A percentile compares a stretch with the other conserved stretches of the same genome.
Evolutionary conservation across 2,329 filamentous ascomycete genomes (phyloP).

Genomic region (Thelonectria rubi): DNA sequence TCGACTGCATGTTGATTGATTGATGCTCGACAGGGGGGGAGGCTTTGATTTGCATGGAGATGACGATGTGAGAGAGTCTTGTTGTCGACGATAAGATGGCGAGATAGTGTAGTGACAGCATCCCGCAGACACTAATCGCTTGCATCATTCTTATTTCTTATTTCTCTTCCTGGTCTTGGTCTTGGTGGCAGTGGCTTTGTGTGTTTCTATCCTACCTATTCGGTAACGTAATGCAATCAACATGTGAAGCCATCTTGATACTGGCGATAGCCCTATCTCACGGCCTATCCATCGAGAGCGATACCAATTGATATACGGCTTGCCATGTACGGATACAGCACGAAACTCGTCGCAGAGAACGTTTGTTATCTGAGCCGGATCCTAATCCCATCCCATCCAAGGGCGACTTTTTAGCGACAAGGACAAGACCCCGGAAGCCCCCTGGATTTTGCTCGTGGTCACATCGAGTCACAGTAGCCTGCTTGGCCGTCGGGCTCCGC

Average conservation of each 20-base stretch:
- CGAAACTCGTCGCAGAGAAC: too few relatives aligned
- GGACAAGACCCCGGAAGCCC: constrained; percentile 33
- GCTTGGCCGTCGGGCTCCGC: constrained; percentile 4
- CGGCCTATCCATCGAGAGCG: too few relatives aligned
- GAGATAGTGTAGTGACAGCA: constrained; percentile 1
- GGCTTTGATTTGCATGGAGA: constrained; percentile 2
- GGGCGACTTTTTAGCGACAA: constrained; percentile 11
- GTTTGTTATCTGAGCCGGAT: too few relatives aligned
- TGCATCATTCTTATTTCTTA: constrained; percentile 1
- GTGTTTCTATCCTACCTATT: too few relatives aligned
- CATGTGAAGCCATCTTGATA: not conserved
- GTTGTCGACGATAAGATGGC: constrained; percentile 1
- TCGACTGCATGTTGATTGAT: constrained; percentile 17
- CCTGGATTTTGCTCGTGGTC: constrained; percentile 7
- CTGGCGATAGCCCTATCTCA: too few relatives aligned
- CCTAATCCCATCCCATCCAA: too few relatives aligned
- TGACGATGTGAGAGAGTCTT: not conserved
- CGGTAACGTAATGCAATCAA: constrained; percentile 24
- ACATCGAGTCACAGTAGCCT: not conserved
- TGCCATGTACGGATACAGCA: too few relatives aligned
- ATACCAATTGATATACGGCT: too few relatives aligned
- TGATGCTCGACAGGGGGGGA: constrained; percentile 14
- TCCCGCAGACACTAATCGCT: not conserved
- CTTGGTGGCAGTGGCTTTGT: too few relatives aligned
- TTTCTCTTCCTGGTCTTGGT: too few relatives aligned